Evolutionary conservation across 1,139 yeast genomes (phyloP), one percentile per base, ranked within the genome.

Genomic region (Candida sojae): DNA sequence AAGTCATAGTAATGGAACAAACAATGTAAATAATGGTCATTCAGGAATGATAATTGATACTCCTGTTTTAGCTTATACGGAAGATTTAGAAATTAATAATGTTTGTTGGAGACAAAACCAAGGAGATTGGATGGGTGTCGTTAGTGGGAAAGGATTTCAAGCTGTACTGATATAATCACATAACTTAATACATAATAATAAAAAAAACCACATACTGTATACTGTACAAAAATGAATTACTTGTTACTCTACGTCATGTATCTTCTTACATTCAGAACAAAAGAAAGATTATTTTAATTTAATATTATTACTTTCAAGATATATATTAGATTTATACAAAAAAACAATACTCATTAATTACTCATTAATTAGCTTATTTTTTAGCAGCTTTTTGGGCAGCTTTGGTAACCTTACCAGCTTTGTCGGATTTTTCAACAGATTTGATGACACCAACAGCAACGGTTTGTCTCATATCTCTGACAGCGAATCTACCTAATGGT

Each of bases 391-490:
- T 93, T 72, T 80, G 85, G 76, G 98, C 98, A 79, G 99, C 96
- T 92, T 93, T 93, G 93, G 99, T 93, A 69, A 93, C 97, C 93
- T 93, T 93, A 83, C 96, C 96, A 70, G 90, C 89, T 80, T 83
- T 84, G 82, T 86, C 95, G 62, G 95, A 73, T 89, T 93, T 93
- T 74, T 84, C 97, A 70, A 93, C 98, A 66, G 95, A 80, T 89
- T 92, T 92, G 93, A 92, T 90, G 75, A 92, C 97, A 90, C 97
- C 98, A 76, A 92, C 97, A 74, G 97, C 97, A 70, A 92, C 98
- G 66, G 97, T 91, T 82, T 90, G 97, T 87, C 97, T 89, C 97
- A 91, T 91, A 81, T 91, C 97, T 87, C 97, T 93, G 84, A 91
- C 97, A 73, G 97, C 97, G 84, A 91, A 91, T 86, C 97, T 90